Evolutionary conservation across 495 filamentous ascomycete species (phyloP).

Genomic region (Penicillium malachiteum): DNA sequence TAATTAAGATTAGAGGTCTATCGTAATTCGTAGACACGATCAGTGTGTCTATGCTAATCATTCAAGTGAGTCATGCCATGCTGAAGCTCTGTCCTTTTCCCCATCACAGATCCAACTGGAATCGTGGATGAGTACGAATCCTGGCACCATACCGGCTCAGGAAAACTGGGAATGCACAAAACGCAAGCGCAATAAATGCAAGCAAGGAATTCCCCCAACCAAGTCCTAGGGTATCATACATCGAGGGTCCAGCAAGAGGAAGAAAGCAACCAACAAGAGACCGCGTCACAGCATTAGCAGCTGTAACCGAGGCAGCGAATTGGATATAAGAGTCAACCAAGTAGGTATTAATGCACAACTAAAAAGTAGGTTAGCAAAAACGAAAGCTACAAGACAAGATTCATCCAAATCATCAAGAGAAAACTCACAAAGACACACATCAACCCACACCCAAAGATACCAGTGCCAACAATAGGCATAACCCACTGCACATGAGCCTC

Average conservation of each 20-base stretch:
- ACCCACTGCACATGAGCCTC: conserved; percentile 56
- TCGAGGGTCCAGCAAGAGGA: conserved; percentile 40
- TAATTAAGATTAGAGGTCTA: too few species aligned
- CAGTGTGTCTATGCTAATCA: too few species aligned
- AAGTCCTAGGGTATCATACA: conserved; percentile 44
- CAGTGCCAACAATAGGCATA: conserved; percentile 63
- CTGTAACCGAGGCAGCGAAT: conserved; percentile 68
- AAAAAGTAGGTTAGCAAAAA: too few species aligned
- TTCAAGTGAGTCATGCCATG: too few species aligned
- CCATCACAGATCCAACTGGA: not conserved
- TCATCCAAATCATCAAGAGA: too few species aligned
- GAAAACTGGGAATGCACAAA: conserved; percentile 27
- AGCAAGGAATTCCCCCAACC: conserved; percentile 48
- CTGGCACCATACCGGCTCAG: conserved; percentile 39
- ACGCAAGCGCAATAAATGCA: conserved; percentile 43
- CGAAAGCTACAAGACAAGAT: too few species aligned
- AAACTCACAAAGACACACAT: conserved; percentile 32
- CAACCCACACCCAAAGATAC: conserved; percentile 66
- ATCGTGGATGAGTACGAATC: conserved; percentile 14
- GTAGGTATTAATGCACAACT: conserved; percentile 57
- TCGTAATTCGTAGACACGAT: too few species aligned
- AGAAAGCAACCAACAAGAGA: conserved; percentile 60
- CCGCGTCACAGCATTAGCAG: conserved; percentile 55
- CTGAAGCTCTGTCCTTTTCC: too few species aligned
- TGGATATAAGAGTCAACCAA: conserved; percentile 65